Conservation (phyloP, 1,284 basidiomycete genomes). For the Cryptococcus maquisensis region DNA sequence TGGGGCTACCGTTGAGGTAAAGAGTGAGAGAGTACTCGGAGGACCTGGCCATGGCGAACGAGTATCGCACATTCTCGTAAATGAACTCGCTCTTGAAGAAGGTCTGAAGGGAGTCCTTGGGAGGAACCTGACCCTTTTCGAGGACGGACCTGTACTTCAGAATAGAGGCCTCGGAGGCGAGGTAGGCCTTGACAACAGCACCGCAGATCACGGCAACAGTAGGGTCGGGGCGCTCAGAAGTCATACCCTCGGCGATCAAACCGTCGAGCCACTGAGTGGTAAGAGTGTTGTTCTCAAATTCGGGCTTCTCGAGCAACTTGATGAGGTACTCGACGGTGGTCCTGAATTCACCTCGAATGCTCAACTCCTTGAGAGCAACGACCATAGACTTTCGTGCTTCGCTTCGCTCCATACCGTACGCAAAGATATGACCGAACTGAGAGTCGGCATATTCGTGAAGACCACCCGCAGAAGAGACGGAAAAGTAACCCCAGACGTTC, state of each 20-base stretch:
- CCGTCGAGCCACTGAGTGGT: slow-evolving; percentile 99
- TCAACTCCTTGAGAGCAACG: slow-evolving; percentile 95
- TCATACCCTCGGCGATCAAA: slow-evolving; percentile 87
- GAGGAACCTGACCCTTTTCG: slow-evolving; percentile 94
- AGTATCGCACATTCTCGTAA: slow-evolving; percentile 93
- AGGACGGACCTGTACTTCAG: slow-evolving; percentile 91
- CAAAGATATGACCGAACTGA: slow-evolving; percentile 98
- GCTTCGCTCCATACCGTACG: slow-evolving; percentile 92
- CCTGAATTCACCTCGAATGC: slow-evolving; percentile 97
- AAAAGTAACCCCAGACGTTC: slow-evolving; percentile 99
- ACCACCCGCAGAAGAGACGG: slow-evolving; percentile 89
- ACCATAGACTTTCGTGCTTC: slow-evolving; percentile 99
- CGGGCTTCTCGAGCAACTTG: slow-evolving; percentile 92
- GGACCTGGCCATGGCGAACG: slow-evolving; percentile 90
- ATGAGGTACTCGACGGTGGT: slow-evolving; percentile 99
- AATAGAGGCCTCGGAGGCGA: slow-evolving; percentile 84
- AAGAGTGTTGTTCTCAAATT: slow-evolving; percentile 95
- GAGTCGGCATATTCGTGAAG: slow-evolving; percentile 98
- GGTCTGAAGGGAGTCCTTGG: slow-evolving; percentile 90
- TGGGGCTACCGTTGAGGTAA: slow-evolving; percentile 91
- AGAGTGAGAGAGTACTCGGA: slow-evolving; percentile 86
- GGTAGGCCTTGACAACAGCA: slow-evolving; percentile 92
- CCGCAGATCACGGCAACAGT: slow-evolving; percentile 94
- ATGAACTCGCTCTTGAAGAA: slow-evolving; percentile 98
- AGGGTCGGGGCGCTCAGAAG: slow-evolving; percentile 89